Conservation (phyloP, 2,329 filamentous ascomycete genomes). For the Cytospora chrysosperma region DNA sequence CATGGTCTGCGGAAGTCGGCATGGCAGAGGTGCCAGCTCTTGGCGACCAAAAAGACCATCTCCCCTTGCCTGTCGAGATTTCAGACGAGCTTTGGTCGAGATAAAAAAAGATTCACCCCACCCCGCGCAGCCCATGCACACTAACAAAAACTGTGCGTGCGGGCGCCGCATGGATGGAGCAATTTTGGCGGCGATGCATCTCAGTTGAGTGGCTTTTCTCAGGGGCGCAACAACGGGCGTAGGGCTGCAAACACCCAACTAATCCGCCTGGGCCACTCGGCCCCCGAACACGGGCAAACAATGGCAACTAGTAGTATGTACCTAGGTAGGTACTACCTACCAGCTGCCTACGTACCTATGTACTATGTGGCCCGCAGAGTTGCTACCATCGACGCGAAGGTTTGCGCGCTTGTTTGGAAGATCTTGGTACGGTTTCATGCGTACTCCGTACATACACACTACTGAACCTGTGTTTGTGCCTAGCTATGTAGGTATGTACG, state of each 20-base stretch:
- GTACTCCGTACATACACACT: too few species aligned
- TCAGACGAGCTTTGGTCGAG: not conserved
- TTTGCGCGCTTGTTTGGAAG: not conserved
- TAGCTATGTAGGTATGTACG: too few species aligned
- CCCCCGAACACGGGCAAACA: slow-evolving; percentile 17
- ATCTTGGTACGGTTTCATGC: not conserved
- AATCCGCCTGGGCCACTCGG: slow-evolving; percentile 11
- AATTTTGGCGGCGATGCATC: not conserved
- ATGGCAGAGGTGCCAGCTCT: not conserved
- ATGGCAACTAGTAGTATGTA: too few species aligned
- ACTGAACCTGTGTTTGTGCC: too few species aligned
- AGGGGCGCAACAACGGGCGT: slow-evolving; percentile 6
- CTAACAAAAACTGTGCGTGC: slow-evolving; percentile 8
- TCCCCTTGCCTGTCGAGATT: not conserved
- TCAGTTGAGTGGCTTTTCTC: not conserved
- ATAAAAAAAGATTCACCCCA: slow-evolving; percentile 22
- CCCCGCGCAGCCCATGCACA: not conserved
- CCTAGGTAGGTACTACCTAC: too few species aligned
- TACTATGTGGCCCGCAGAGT: not conserved
- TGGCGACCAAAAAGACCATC: not conserved
- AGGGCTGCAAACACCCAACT: slow-evolving; percentile 17
- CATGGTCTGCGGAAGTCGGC: not conserved
- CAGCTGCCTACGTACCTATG: too few species aligned
- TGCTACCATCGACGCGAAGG: not conserved
- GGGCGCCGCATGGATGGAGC: slow-evolving; percentile 4